phyloP scores from a whole-genome alignment of 208 protist species.

The Polymyxa betae region DNA sequence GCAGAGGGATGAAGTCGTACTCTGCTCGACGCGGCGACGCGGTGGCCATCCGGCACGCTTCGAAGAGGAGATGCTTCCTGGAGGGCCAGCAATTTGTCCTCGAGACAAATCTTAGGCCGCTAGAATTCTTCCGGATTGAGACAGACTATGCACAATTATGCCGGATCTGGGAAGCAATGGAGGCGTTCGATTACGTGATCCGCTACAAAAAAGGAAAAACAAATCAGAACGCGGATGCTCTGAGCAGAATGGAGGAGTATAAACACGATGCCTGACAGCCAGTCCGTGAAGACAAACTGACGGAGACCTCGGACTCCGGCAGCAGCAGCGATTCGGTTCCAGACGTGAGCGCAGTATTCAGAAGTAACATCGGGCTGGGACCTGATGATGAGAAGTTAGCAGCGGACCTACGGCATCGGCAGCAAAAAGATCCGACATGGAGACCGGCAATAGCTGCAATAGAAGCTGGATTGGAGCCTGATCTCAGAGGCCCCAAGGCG shows the following conservation, averaged over 20 bases:
- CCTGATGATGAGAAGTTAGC: neutral
- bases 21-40: neutral
- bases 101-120: neutral
- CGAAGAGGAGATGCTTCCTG: neutral
- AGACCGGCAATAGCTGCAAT: neutral
- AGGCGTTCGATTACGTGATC: constrained; percentile 5
- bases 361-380: neutral
- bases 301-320: neutral
- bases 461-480: too few relatives aligned
- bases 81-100: neutral
- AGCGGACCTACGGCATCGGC: neutral
- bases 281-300: neutral
- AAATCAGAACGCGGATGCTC: neutral
- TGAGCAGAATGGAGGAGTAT: neutral
- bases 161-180: constrained; percentile 29
- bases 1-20: neutral
- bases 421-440: neutral
- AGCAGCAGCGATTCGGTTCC: neutral
- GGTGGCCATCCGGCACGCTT: neutral
- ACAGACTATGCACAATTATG: neutral
- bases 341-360: neutral
- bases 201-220: neutral
- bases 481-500: neutral
- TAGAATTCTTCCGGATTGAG: constrained; percentile 42
- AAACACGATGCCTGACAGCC: neutral